Base-by-base conservation (phyloP, 2,329 filamentous ascomycete species). In the Aspergillus quadricinctus region DNA sequence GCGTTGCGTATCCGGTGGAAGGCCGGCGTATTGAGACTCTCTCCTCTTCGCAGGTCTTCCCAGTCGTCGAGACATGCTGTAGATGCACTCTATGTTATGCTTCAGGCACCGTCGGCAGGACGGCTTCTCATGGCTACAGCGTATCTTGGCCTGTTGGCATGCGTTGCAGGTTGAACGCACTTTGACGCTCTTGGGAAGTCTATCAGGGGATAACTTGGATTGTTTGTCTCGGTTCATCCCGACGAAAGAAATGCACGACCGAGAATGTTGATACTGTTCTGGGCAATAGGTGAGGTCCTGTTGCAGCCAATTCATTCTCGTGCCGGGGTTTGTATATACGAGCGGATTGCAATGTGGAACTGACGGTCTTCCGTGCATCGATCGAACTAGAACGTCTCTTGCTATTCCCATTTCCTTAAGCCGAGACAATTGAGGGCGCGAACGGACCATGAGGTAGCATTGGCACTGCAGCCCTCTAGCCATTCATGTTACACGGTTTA, bases 91-190 rank as follows among this genome's bases (percentile, higher is more conserved):
- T 3, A 72, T 66, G 21, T 69, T 68, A 19, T 73, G 70, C 35
- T 69, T 71, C 48, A 67, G 67, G 31, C 71, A 73, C 31, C 71
- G 60, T 17, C 65, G 66, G 56, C 71, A 73, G 1, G 69, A 66
- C 7, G 69, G 69, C 23, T 66, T 71, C 52, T 72, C 69, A 56
- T 73, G 71, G 25, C 71, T 70, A 62, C 71, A 73, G 7, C 71
- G 66, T 17, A 73, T 73, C 41, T 73, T 73, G 9, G 71, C 71
- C 53, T 72, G 69, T 48, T 73, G 71, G 25, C 71, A 73, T n/a
- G 71, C 69, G 54, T 73, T 73, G 61, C 71, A 73, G 7, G 71
- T 73, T 5, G 70, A 72, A 48, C 71, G 69, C 21, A 72, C 64
- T 48, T 73, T 73, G 41, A 72, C 69, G 29, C 69, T 72, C 27